A percentile compares a stretch with the other conserved stretches of the same genome.
These are phyloP conservation scores for Phytophthora foliorum DNA, from an alignment of 352 stramenopile species.

Conservation along the genomic window DNA sequence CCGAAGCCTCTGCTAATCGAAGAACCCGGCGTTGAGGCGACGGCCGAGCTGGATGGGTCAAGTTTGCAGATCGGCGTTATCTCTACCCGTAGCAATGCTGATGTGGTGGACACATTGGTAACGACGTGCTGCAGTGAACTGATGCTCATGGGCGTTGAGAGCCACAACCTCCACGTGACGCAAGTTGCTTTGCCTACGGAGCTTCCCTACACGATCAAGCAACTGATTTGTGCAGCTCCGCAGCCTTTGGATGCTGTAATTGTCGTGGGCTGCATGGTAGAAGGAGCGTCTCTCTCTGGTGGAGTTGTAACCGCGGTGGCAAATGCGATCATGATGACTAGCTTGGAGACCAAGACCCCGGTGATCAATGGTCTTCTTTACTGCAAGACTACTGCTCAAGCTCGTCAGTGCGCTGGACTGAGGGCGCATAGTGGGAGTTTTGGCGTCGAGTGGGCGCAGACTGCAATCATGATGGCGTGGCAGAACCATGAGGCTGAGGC, in stretches of 20 bases:
- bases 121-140: constrained; percentile 43
- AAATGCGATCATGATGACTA: not conserved
- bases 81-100: constrained; percentile 34
- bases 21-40: constrained; percentile 45
- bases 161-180: constrained; percentile 39
- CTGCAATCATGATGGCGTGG: constrained; percentile 92
- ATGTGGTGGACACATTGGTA: constrained; percentile 41
- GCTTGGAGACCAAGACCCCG: not conserved
- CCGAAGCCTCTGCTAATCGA: constrained; percentile 30
- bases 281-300: not conserved
- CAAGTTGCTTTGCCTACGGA: constrained; percentile 47
- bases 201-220: constrained; percentile 44
- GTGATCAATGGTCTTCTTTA: constrained; percentile 7
- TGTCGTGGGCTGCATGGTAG: constrained; percentile 3
- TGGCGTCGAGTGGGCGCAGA: constrained; percentile 88
- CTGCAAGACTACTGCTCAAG: constrained; percentile 2
- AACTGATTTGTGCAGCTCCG: constrained; percentile 13
- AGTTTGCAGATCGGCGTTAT: constrained; percentile 41
- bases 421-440: constrained; percentile 3
- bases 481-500: not conserved
- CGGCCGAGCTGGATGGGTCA: constrained; percentile 29
- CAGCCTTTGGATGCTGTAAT: constrained; percentile 5
- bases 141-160: constrained; percentile 40
- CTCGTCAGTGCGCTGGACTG: constrained; percentile 11
- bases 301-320: constrained; percentile 1